phyloP scores from a whole-genome alignment of 306 rosid genomes.

The Phaseolus lunatus region DNA sequence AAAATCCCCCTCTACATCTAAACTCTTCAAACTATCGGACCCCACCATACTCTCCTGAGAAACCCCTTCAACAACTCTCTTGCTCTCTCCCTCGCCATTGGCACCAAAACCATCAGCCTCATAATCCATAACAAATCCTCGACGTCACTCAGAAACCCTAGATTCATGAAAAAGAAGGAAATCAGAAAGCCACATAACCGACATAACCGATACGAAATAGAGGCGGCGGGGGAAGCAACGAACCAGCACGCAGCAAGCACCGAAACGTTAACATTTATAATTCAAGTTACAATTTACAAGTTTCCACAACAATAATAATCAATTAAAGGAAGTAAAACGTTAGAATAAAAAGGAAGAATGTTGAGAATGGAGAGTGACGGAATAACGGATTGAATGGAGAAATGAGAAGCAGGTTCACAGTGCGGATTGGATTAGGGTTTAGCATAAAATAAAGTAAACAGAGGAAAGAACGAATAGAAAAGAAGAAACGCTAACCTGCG shows the following conservation, averaged over 20 bases:
- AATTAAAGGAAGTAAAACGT: neutral
- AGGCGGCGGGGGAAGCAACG: neutral
- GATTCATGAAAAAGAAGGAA: constrained; percentile 44
- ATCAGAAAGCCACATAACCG: constrained; percentile 18
- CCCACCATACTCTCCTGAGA: constrained; percentile 45
- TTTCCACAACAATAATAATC: neutral
- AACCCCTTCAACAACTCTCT: constrained; percentile 52
- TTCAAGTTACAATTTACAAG: neutral
- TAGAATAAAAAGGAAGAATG: neutral
- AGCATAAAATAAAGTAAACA: neutral
- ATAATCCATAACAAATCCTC: constrained; percentile 61
- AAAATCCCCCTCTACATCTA: constrained; percentile 59
- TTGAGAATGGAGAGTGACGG: neutral
- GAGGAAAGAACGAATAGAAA: neutral
- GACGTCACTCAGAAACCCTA: constrained; percentile 57
- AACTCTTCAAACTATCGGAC: constrained; percentile 57
- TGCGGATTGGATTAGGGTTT: constrained; percentile 56
- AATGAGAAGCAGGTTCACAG: constrained; percentile 42
- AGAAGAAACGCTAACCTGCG: constrained; percentile 55
- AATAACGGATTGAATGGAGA: neutral
- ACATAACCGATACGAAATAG: neutral
- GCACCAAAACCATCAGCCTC: constrained; percentile 54
- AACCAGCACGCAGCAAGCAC: neutral
- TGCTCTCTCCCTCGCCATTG: constrained; percentile 51
- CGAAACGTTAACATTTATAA: neutral